phyloP scores from a whole-genome alignment of 2,329 filamentous ascomycete species.

The Albifimbria verrucaria region DNA sequence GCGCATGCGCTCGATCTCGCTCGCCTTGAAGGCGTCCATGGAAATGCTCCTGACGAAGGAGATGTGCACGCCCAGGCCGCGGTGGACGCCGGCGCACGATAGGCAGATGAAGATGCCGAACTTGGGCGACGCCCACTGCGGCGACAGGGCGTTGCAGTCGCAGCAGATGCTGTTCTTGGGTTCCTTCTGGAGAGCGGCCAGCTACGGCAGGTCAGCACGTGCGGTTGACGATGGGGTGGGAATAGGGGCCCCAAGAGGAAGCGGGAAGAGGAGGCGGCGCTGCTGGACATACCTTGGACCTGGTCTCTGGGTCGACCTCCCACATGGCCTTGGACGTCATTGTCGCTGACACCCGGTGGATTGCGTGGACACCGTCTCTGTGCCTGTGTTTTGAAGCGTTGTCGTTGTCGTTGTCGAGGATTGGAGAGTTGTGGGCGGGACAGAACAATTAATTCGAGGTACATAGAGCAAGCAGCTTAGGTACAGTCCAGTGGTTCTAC shows the following conservation, averaged over 20 bases:
- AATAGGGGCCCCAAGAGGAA: not conserved
- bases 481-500: not conserved
- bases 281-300: constrained; percentile 70
- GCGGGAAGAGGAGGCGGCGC: constrained; percentile 5
- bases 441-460: too few relatives aligned
- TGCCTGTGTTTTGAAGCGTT: too few relatives aligned
- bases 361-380: too few relatives aligned
- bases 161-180: constrained; percentile 88
- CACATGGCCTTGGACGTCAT: constrained; percentile 82
- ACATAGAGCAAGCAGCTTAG: not conserved
- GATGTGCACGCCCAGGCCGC: constrained; percentile 94
- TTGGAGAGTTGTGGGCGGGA: too few relatives aligned
- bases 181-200: constrained; percentile 86
- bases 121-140: constrained; percentile 97
- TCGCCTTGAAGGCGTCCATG: constrained; percentile 96
- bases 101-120: constrained; percentile 99
- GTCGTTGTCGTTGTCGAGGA: too few relatives aligned
- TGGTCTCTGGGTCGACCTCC: constrained; percentile 97
- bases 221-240: constrained; percentile 5
- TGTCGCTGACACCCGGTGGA: too few relatives aligned
- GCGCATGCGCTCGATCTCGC: constrained; percentile 92
- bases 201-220: constrained; percentile 44
- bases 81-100: constrained; percentile 90
- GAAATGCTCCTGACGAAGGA: constrained; percentile 96
- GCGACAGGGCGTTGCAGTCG: constrained; percentile 92